Conservation (phyloP, 1,139 yeast species). For the Yamadazyma membranifaciens region DNA sequence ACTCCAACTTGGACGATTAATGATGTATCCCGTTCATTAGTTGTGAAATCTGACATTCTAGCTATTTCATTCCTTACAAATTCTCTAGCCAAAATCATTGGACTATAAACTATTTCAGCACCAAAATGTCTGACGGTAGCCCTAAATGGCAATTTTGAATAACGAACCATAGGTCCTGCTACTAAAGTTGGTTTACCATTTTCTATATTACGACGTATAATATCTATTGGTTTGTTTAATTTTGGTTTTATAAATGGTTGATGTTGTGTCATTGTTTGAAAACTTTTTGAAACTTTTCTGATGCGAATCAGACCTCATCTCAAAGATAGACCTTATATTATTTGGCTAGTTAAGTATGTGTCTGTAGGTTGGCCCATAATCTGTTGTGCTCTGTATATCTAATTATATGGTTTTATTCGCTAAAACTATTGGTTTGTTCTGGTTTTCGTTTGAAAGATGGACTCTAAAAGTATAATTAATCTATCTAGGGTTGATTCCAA, state of each 20-base stretch:
- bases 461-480: too few relatives aligned
- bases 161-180: slow-evolving; percentile 97
- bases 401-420: too few relatives aligned
- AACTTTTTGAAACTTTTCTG: background rate
- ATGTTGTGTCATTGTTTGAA: slow-evolving; percentile 2
- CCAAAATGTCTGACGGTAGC: slow-evolving; percentile 72
- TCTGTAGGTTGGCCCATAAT: background rate
- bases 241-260: slow-evolving; percentile 2
- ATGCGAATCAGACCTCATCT: background rate
- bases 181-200: slow-evolving; percentile 63
- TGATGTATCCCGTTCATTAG: slow-evolving; percentile 66
- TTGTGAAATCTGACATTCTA: slow-evolving; percentile 78
- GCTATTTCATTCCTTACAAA: slow-evolving; percentile 86
- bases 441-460: too few relatives aligned
- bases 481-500: too few relatives aligned
- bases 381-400: too few relatives aligned
- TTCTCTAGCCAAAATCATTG: slow-evolving; percentile 95
- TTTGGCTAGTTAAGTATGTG: background rate
- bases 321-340: too few relatives aligned
- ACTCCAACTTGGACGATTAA: slow-evolving; percentile 91
- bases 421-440: too few relatives aligned
- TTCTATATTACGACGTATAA: slow-evolving; percentile 25
- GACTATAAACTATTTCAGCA: slow-evolving; percentile 86
- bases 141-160: slow-evolving; percentile 90
- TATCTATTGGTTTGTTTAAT: slow-evolving; percentile 14